Evolutionary conservation across 1,284 basidiomycete genomes (phyloP).

Genomic region (Cystobasidium slooffiae): DNA sequence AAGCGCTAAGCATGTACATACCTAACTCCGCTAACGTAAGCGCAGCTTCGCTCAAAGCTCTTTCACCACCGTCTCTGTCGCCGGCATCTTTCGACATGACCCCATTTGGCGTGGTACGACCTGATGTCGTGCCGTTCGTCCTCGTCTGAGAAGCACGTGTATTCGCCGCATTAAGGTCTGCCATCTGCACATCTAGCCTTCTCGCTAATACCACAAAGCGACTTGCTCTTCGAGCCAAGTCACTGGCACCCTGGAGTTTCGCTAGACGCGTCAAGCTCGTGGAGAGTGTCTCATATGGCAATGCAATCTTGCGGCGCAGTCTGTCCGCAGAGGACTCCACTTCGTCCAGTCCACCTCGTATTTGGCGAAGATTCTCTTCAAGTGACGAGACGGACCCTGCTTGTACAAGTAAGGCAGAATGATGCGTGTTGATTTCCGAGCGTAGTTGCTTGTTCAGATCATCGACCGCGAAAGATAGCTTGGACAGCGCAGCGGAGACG

Average conservation of each 20-base stretch:
- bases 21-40: conserved; percentile 85
- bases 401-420: conserved; percentile 58
- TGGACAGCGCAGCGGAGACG: conserved; percentile 80
- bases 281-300: conserved; percentile 75
- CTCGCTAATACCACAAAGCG: conserved; percentile 80
- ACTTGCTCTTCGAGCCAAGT: conserved; percentile 77
- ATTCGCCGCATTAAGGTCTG: conserved; percentile 46
- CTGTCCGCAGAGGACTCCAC: conserved; percentile 60
- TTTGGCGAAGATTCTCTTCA: conserved; percentile 63
- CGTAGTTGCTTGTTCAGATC: conserved; percentile 86
- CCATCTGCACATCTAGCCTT: conserved; percentile 68
- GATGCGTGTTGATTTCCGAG: conserved; percentile 63
- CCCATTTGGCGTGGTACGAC: conserved; percentile 19
- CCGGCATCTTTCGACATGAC: neutral
- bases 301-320: conserved; percentile 78
- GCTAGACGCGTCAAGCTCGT: conserved; percentile 72
- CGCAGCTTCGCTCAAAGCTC: conserved; percentile 84
- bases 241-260: conserved; percentile 76
- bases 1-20: conserved; percentile 57
- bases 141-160: neutral
- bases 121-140: conserved; percentile 3
- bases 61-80: conserved; percentile 60
- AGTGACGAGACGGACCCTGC: conserved; percentile 69
- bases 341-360: conserved; percentile 55
- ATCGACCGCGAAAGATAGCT: conserved; percentile 79